Evolutionary conservation across 495 filamentous ascomycete species (phyloP).

Genomic region (Xylaria castorea): DNA sequence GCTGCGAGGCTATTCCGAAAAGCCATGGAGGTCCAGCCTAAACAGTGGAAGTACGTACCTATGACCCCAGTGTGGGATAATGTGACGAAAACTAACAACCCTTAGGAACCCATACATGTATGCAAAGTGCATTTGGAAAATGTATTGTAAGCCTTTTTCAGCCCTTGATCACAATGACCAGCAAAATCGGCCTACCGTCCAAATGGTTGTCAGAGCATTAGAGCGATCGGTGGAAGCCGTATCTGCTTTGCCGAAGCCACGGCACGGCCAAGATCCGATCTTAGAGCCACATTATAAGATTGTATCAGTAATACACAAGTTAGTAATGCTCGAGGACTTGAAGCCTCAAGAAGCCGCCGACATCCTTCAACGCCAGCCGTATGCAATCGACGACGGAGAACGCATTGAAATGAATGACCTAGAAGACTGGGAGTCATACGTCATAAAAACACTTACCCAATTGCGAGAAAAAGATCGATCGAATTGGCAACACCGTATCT

Average conservation of each 20-base stretch:
- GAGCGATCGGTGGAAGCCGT: conserved; percentile 73
- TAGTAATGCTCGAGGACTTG: conserved; percentile 63
- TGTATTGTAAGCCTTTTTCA: conserved; percentile 70
- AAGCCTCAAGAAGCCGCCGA: conserved; percentile 50
- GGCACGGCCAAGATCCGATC: conserved; percentile 80
- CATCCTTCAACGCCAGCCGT: conserved; percentile 55
- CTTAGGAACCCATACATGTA: conserved; percentile 82
- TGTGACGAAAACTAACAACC: conserved; percentile 14
- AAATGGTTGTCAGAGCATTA: conserved; percentile 65
- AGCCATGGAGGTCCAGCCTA: conserved; percentile 74
- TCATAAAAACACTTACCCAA: conserved; percentile 72
- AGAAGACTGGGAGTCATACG: conserved; percentile 76
- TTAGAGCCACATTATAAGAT: conserved; percentile 98
- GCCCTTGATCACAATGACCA: conserved; percentile 54
- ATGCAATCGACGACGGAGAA: conserved; percentile 47
- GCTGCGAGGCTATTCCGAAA: conserved; percentile 79
- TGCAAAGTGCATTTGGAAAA: conserved; percentile 96
- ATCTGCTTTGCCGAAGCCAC: conserved; percentile 71
- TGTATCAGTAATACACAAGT: conserved; percentile 83
- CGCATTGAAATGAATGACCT: conserved; percentile 50
- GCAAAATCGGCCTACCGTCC: conserved; percentile 53
- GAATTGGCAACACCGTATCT: conserved; percentile 97
- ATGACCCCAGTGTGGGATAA: neutral
- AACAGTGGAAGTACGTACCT: conserved; percentile 79
- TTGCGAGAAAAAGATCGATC: conserved; percentile 88